Percentiles rank a stretch among this genome's conserved stretches.
phyloP scores from a whole-genome alignment of 768 basidiomycete species.

The Daedalea quercina region DNA sequence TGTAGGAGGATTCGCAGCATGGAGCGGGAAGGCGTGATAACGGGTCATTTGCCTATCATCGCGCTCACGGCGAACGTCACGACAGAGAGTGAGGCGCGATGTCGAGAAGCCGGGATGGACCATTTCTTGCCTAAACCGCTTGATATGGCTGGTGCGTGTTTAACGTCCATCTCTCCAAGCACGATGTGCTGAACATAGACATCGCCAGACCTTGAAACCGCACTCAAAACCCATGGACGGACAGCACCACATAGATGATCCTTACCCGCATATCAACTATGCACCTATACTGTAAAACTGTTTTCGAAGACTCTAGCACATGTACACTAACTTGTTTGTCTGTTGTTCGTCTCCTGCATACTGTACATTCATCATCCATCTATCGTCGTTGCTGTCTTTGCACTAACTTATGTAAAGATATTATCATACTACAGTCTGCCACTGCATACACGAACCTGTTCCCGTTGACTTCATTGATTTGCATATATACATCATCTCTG shows the following conservation, averaged over 20 bases:
- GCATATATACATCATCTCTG: no score
- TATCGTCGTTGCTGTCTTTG: not conserved
- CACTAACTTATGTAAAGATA: not conserved
- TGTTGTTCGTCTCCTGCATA: not conserved
- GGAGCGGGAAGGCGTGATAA: conserved; percentile 16
- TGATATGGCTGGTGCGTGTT: conserved; percentile 16
- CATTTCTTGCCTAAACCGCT: conserved; percentile 24
- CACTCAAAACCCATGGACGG: conserved; percentile 1
- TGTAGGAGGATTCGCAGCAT: conserved; percentile 18
- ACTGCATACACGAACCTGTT: no score
- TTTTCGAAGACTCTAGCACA: not conserved
- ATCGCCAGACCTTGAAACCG: not conserved
- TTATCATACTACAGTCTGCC: not conserved
- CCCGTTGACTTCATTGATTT: no score
- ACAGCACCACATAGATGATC: not conserved
- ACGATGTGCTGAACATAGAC: not conserved
- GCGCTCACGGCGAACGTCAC: conserved; percentile 25
- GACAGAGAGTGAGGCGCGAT: conserved; percentile 20
- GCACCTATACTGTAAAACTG: not conserved
- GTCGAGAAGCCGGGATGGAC: conserved; percentile 22
- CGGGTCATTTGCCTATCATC: conserved; percentile 20
- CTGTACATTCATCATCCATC: no score
- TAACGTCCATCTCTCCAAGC: not conserved
- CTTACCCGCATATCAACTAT: not conserved
- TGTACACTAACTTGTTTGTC: not conserved